Evolutionary conservation across 139 green algal genomes (phyloP), one percentile per base, ranked within the genome.

Genomic region (Chlorella sp.): DNA sequence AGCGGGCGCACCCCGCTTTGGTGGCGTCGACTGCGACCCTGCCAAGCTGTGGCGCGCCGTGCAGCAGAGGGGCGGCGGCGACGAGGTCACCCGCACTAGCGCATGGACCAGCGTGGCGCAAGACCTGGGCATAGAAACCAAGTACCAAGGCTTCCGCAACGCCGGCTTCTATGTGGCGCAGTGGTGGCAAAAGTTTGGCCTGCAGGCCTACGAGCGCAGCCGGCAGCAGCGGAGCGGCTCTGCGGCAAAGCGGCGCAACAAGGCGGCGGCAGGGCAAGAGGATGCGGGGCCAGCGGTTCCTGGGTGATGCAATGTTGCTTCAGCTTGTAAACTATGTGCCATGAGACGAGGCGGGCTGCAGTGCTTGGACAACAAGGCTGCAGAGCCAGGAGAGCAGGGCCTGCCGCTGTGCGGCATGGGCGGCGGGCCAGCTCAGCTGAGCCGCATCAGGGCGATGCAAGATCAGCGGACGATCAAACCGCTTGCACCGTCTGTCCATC

Each of bases 201-300:
- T 82, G 54, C 58, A 54, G 24, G 36, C 76, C 22, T 54, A 58
- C 13, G 76, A 82, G 40, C 76, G 54, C 76, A 82, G 40, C 28
- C 64, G 64, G 32, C 64, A 70, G 64, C 64, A 70, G 64, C 64
- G 20, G 64, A 2, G 13, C 13, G 51, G 51, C 11, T 60, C 16
- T 11, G 14, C 51, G 51, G 51, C 51, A 16, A 30, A 70, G 64
- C 64, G 34, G 40, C 40, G 40, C 6, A 3, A 24, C 36, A 76
- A 76, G 24, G 70, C 38, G 32, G 64, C 32, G 64, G 26, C 1
- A 8, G 64, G 32, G 64, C 17, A 41, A 32, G 32, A 70, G 64
- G 64, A 60, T 24, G 51, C 51, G 51, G 51, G 51, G 51, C 51
- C 51, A 24, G 51, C 51, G 22, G 51, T 60, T 11, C 51, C 51